Evolutionary conservation across 345 rosid genomes (phyloP).

Genomic region (Litchi chinensis): DNA sequence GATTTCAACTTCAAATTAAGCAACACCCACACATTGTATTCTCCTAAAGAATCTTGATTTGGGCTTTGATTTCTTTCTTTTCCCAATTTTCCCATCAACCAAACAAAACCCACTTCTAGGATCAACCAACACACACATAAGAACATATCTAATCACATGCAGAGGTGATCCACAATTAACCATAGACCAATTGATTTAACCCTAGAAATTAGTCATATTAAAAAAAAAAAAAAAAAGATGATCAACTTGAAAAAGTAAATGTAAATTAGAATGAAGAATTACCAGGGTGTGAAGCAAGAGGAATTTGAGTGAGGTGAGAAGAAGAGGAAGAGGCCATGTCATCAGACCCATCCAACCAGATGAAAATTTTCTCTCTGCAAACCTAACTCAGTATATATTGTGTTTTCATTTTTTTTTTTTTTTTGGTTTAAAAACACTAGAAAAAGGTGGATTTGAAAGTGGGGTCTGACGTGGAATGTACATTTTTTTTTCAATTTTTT

Average conservation of each 20-base stretch:
- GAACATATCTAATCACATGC: not conserved
- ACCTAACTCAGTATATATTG: not conserved
- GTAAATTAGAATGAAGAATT: not conserved
- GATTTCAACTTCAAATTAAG: not conserved
- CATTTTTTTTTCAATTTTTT: too few relatives aligned
- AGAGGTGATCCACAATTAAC: not conserved
- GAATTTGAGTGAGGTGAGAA: conserved; percentile 52
- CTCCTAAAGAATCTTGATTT: not conserved
- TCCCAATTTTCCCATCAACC: conserved; percentile 3
- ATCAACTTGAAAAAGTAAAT: not conserved
- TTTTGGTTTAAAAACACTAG: too few relatives aligned
- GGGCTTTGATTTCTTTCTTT: not conserved
- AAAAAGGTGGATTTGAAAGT: too few relatives aligned
- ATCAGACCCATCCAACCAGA: conserved; percentile 43
- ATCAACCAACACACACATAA: not conserved
- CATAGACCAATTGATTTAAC: not conserved
- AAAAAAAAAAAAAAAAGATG: not conserved
- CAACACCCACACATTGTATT: not conserved
- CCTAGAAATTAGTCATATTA: not conserved
- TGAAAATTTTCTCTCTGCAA: not conserved
- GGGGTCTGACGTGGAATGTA: too few relatives aligned
- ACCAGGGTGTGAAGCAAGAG: conserved; percentile 54
- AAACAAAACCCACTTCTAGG: conserved; percentile 9
- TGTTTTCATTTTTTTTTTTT: not conserved
- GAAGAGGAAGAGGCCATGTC: conserved; percentile 67